Evolutionary conservation across 495 filamentous ascomycete species (phyloP), one percentile per base, ranked within the genome.

Genomic region (Aspergillus biplanus): DNA sequence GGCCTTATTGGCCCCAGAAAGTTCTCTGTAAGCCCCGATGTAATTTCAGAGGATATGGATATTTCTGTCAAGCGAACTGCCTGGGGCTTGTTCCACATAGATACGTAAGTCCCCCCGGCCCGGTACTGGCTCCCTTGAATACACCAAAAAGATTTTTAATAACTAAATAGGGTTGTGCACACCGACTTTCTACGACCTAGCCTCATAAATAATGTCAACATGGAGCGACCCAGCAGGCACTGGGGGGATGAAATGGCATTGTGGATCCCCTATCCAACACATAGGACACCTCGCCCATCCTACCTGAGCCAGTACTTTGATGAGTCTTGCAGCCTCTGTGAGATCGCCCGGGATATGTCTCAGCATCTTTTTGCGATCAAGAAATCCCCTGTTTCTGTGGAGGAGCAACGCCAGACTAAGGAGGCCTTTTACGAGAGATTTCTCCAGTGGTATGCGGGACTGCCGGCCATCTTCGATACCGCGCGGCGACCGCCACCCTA

Each of bases 31-130:
- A 64, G 47, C 0, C 62, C 69, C 12, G 65, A 61, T 12, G 68
- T 69, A 13, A 39, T 74, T 5, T 71, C 74, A 0, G 46, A 68
- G 9, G 77, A 79, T 48, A 80, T 76, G 73, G 69, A 75, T 47
- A 59, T 61, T 7, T 80, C 76, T 3, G 53, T 74, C 42, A 69
- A 67, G 56, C 65, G 73, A 56, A 78, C 75, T 16, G 76, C 75
- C 6, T 80, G 78, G 79, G 79, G 79, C 1, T 56, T 82, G 18
- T 80, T 80, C 53, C 75, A 80, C 52, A 73, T 80, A 46, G 79
- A 82, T 48, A 80, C 79, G 79, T 79, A 62, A 52, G 78, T 65
- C 34, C 18, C 16, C 21, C 33, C 33, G 21, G 11, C 11, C 11
- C 5, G 6, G 27, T 50, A 18, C 21, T 6, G 47, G 16, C 16